A percentile compares a stretch with the other conserved stretches of the same genome.
Conservation (phyloP, 1,139 yeast species). For the Hanseniaspora sp. region DNA sequence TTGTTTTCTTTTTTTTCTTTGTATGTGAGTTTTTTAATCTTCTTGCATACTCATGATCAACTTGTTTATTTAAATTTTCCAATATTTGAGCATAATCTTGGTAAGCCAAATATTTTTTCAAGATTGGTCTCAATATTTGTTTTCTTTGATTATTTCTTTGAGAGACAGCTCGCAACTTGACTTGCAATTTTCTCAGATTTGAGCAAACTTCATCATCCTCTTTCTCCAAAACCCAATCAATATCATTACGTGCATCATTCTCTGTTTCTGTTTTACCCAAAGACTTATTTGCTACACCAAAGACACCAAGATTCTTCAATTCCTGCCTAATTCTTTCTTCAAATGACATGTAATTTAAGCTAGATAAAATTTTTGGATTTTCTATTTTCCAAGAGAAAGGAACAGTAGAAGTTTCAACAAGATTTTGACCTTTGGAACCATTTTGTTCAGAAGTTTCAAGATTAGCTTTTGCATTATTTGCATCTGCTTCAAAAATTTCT, state of each 20-base stretch:
- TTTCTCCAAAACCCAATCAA: constrained; percentile 60
- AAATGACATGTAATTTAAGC: constrained; percentile 61
- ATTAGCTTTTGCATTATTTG: constrained; percentile 10
- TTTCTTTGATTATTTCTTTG: constrained; percentile 58
- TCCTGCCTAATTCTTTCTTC: constrained; percentile 85
- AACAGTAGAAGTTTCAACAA: constrained; percentile 35
- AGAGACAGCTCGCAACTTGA: constrained; percentile 51
- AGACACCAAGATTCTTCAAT: constrained; percentile 79
- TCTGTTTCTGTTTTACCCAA: constrained; percentile 39
- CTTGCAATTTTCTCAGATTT: constrained; percentile 66
- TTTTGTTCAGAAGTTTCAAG: constrained; percentile 3
- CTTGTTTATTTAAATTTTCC: constrained; percentile 91
- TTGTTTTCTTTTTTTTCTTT: constrained; percentile 48
- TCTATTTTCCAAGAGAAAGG: constrained; percentile 16
- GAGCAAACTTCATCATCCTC: constrained; percentile 94
- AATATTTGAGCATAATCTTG: constrained; percentile 84
- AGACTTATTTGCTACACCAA: constrained; percentile 25
- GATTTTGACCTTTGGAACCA: not conserved
- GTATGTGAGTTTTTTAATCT: constrained; percentile 73
- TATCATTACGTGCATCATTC: constrained; percentile 29
- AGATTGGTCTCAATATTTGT: constrained; percentile 52
- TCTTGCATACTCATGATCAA: constrained; percentile 85
- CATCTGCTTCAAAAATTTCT: constrained; percentile 16
- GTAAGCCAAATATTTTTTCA: constrained; percentile 90
- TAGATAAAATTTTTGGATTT: constrained; percentile 30